Base-by-base conservation (phyloP, 371 early-diverging fungal species). In the Saksenaea vasiformis region DNA sequence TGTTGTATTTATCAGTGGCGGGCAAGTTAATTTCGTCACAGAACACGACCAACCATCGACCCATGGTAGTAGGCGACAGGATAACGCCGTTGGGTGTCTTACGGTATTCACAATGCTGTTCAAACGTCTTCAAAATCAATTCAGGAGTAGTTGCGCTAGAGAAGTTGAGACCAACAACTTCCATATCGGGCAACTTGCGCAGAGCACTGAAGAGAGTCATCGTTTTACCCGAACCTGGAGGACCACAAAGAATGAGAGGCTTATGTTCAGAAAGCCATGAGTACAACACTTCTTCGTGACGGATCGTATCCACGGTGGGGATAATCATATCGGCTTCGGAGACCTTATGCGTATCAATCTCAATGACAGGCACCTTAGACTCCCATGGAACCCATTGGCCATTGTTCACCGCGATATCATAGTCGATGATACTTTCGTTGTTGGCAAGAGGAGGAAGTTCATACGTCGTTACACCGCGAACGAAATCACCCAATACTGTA, bases 21-120 rank as follows among this genome's bases (percentile, higher is more conserved):
- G 98, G 98, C 73, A 99, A 83, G 71, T 99, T 99, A 77, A 99
- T 96, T 84, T 99, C 99, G 78, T 99, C 99, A 76, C 99, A 98
- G 77, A 99, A 99, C 22, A 99, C 85, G 14, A 99, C 98, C 27
- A 99, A 85, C 98, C 98, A 98, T 35, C 94, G 86, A 38, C 95
- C 96, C 44, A 93, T 83, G 62, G 88, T 78, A 1, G 85, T 74
- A 17, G 99, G 99, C 0, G 95, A 87, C 58, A 98, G 68, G 15
- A 97, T 85, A 34, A 93, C 86, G 58, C 98, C 98, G 55, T 87
- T 90, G 17, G 98, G 93, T 17, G 97, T 96, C 84, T 95, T 96
- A 56, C 95, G 90, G 79, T 95, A 97, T 75, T 98, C 98, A 79
- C 98, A 97, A 79, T 98, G 89, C 76, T 98, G 98, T 72, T 99